A percentile compares a stretch with the other conserved stretches of the same genome.
Conservation (phyloP, 495 filamentous ascomycete species). For the Clohesyomyces aquaticus region DNA sequence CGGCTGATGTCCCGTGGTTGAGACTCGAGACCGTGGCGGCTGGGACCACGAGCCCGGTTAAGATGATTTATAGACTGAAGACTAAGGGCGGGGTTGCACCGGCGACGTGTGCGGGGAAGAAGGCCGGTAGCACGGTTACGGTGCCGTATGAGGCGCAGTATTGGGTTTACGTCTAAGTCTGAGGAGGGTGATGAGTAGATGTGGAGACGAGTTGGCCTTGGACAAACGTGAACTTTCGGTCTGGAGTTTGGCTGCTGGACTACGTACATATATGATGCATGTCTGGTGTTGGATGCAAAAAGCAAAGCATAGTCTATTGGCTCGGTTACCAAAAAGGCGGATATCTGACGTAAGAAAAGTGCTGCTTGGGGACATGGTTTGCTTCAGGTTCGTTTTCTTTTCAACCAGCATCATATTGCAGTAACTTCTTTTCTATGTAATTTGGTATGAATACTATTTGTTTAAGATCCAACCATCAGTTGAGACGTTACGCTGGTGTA, state of each 20-base stretch:
- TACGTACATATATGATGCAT: neutral
- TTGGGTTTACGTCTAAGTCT: conserved; percentile 42
- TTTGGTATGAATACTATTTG: no score
- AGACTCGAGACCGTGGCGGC: conserved; percentile 50
- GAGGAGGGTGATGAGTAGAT: conserved; percentile 6
- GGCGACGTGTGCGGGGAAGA: conserved; percentile 68
- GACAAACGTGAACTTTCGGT: no score
- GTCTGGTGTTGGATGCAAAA: no score
- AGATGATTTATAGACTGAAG: conserved; percentile 78
- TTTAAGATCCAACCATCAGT: no score
- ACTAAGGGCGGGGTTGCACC: conserved; percentile 81
- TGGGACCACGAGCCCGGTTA: conserved; percentile 53
- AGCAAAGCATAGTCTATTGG: no score
- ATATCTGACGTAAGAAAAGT: no score
- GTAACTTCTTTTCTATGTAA: no score
- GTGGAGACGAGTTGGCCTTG: conserved; percentile 7
- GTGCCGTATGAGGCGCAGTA: conserved; percentile 86
- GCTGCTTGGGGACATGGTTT: no score
- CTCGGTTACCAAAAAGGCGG: no score
- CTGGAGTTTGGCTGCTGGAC: neutral
- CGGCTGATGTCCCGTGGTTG: conserved; percentile 73
- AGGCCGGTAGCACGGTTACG: conserved; percentile 58
- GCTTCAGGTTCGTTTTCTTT: no score
- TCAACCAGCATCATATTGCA: no score
- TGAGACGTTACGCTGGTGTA: no score